Base-by-base conservation (phyloP, 805 yeast genomes). In the Saturnispora galanensis region DNA sequence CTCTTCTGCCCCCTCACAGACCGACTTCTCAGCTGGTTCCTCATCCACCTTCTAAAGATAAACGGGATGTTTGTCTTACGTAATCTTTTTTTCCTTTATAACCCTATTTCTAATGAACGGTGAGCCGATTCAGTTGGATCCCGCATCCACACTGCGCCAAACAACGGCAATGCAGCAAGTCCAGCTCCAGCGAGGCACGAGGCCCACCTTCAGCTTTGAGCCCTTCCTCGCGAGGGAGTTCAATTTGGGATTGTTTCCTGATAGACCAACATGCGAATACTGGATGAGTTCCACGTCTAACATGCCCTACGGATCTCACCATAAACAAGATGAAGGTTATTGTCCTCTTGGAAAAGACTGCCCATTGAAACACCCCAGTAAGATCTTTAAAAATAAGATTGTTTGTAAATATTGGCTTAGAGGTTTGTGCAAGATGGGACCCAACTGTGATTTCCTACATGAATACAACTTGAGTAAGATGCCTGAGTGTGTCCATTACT, bases 381-480 rank as follows among this genome's bases (percentile, higher is more conserved):
- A 73, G 73, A 57, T 60, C 39, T 78, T 76, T 56, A 69, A 73
- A 43, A 81, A 81, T 60, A 81, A 83, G 60, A 86, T 93, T 44
- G 98, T 93, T 4, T 93, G 98, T 62, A 90, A 93, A 70, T 97
- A 93, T 68, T 93, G 98, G 99, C 75, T 93, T 31, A 76, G 97
- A 52, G 99, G 99, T 0, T 73, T 93, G 31, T 93, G 99, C 65
- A 93, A 93, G 66, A 90, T 90, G 69, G 95, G 94, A 41, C 95
- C 88, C 54, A 86, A 85, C 52, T 93, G 99, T 64, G 99, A 93
- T 67, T 93, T 86, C 56, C 66, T 93, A 38, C 99, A 93, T 64
- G 99, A 93, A 60, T 89, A 89, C 58, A 90, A 93, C 58, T 66
- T 93, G 54, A 72, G 95, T 48, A 87, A 85, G 64, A 90, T 93